phyloP scores from a whole-genome alignment of 805 yeast genomes.

The Candida michaelii region DNA sequence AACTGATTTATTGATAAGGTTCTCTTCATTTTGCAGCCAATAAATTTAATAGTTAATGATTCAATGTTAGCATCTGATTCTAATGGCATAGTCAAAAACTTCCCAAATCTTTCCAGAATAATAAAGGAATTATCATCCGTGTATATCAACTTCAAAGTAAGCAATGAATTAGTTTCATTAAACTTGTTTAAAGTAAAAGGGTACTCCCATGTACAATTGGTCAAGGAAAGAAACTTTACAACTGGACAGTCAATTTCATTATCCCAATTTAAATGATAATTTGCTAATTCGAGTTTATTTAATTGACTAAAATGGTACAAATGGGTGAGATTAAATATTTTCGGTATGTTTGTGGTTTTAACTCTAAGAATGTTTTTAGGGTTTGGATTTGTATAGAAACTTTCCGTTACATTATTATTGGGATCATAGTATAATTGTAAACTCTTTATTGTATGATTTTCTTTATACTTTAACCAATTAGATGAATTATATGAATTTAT shows the following conservation, averaged over 20 bases:
- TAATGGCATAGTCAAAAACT: slow-evolving; percentile 25
- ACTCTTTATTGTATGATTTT: slow-evolving; percentile 17
- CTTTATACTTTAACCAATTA: slow-evolving; percentile 42
- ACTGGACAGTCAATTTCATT: not conserved
- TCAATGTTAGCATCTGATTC: slow-evolving; percentile 18
- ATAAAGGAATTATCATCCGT: slow-evolving; percentile 31
- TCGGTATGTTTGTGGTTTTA: slow-evolving; percentile 17
- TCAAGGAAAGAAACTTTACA: slow-evolving; percentile 23
- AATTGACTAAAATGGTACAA: slow-evolving; percentile 36
- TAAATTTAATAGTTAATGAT: slow-evolving; percentile 15
- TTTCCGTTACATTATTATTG: slow-evolving; percentile 18
- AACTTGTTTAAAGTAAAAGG: slow-evolving; percentile 48
- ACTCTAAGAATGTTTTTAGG: slow-evolving; percentile 19
- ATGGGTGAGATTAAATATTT: slow-evolving; percentile 46
- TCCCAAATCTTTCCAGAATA: slow-evolving; percentile 36
- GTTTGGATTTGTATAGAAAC: slow-evolving; percentile 13
- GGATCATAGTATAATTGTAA: slow-evolving; percentile 29
- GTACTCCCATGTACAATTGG: slow-evolving; percentile 57
- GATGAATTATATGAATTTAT: slow-evolving; percentile 39
- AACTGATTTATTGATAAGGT: slow-evolving; percentile 13
- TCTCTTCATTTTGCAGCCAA: slow-evolving; percentile 11
- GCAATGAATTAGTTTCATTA: slow-evolving; percentile 25
- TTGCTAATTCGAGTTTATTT: slow-evolving; percentile 31
- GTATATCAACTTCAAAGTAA: slow-evolving; percentile 24
- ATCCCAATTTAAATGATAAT: slow-evolving; percentile 46